Percentiles rank a stretch among this genome's conserved stretches.
phyloP scores from a whole-genome alignment of 1,284 basidiomycete genomes.

The Ceratobasidium sp. region DNA sequence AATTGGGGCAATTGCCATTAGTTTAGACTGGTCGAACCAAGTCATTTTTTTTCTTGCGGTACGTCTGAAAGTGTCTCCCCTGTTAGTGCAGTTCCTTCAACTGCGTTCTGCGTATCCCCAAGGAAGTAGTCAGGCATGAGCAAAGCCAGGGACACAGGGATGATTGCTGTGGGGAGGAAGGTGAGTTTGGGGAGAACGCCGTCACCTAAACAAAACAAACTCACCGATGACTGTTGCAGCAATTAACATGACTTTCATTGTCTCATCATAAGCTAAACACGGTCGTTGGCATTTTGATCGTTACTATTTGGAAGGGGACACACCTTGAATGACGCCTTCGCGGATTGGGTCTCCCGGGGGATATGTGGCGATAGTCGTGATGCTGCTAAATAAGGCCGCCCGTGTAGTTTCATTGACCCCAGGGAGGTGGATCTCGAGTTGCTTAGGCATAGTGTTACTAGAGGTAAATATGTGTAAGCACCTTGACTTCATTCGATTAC shows the following conservation, averaged over 20 bases:
- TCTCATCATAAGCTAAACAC: no score
- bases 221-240: constrained; percentile 28
- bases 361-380: constrained; percentile 41
- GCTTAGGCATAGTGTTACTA: constrained; percentile 47
- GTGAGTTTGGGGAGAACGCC: background rate
- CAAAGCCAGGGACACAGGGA: constrained; percentile 41
- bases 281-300: no score
- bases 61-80: constrained; percentile 10
- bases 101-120: constrained; percentile 48
- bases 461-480: background rate
- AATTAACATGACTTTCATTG: no score
- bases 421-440: constrained; percentile 45
- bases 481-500: background rate
- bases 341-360: constrained; percentile 51
- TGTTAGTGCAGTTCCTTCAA: constrained; percentile 33
- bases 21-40: no score
- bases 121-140: constrained; percentile 49
- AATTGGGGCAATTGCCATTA: no score
- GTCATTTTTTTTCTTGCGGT: constrained; percentile 1
- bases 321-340: constrained; percentile 55
- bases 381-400: constrained; percentile 53
- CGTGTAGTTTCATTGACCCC: constrained; percentile 24
- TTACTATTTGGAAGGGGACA: no score
- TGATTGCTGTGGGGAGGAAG: constrained; percentile 24
- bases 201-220: background rate